phyloP scores from a whole-genome alignment of 306 rosid genomes.

The Hylodesmum podocarpum region DNA sequence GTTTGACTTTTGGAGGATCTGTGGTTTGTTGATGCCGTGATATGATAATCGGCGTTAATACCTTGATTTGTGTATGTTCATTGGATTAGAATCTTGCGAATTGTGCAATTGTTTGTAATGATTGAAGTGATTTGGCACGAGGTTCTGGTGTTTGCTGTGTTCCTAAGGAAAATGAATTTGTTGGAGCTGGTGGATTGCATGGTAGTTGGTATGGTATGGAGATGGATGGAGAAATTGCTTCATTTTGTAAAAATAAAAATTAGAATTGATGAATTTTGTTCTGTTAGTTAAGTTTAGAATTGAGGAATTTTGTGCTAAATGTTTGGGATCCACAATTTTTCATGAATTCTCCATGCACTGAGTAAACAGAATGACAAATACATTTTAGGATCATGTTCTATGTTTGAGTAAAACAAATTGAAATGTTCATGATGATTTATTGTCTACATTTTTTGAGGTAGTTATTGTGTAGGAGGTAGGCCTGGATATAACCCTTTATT shows the following conservation, averaged over 20 bases:
- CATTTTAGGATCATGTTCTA: neutral
- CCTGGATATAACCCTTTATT: neutral
- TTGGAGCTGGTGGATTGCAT: constrained; percentile 10
- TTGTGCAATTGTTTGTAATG: neutral
- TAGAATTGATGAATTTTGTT: neutral
- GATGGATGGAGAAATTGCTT: neutral
- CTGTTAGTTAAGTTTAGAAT: neutral
- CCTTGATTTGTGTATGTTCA: neutral
- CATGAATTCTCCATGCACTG: neutral
- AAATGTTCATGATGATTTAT: neutral
- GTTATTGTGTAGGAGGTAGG: neutral
- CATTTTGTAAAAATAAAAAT: neutral
- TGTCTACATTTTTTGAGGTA: no score
- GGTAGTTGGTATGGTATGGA: neutral
- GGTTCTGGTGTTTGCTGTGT: constrained; percentile 8
- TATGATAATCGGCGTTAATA: neutral
- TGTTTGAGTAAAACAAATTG: neutral
- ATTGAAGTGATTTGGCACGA: constrained; percentile 1
- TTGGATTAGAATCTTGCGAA: constrained; percentile 2
- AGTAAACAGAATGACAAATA: neutral
- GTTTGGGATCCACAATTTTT: neutral
- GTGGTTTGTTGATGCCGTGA: neutral
- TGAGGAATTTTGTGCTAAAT: neutral
- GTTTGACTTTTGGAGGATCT: neutral
- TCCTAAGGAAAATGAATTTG: neutral